Evolutionary conservation across 1,284 basidiomycete species (phyloP), one percentile per base, ranked within the genome.

Genomic region (Melampsora larici-populina): DNA sequence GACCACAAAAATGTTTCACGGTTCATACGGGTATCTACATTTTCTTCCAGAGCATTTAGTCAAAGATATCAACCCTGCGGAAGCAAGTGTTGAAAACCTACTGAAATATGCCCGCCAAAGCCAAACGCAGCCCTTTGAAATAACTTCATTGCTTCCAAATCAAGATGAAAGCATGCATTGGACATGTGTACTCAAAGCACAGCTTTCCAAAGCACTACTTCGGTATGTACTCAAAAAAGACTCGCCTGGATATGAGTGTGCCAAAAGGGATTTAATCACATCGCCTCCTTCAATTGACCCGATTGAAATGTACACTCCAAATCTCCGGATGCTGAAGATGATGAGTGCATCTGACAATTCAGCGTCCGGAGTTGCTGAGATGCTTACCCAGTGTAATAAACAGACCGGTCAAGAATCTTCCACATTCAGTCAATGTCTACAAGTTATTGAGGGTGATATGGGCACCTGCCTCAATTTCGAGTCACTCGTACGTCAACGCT

Each of bases 271-370:
- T n/a, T n/a, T n/a, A n/a, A n/a, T n/a, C n/a, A n/a, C n/a, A n/a
- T n/a, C n/a, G n/a, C n/a, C n/a, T n/a, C n/a, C n/a, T n/a, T n/a
- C n/a, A n/a, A n/a, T n/a, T n/a, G n/a, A n/a, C n/a, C n/a, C n/a
- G n/a, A n/a, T n/a, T n/a, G n/a, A n/a, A n/a, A n/a, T n/a, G n/a
- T n/a, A 62, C 55, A 46, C 26, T 40, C 51, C 33, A 63, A 26
- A 24, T 72, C n/a, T 26, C 2, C 8, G n/a, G n/a, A 72, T 72
- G 58, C 40, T 72, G 15, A 43, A 63, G 15, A 33, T 72, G 2
- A 72, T 72, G 70, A 48, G 48, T 15, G 58, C 58, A 40, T 72
- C 70, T 17, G 58, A 63, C 11, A 63, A 63, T 24, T 72, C 31
- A 1, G 21, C 70, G 24, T 31, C 58, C 24, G 58, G 70, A 26